Percentiles rank a stretch among this genome's conserved stretches.
Conservation (phyloP, 768 basidiomycete species). For the Filobasidium floriforme region DNA sequence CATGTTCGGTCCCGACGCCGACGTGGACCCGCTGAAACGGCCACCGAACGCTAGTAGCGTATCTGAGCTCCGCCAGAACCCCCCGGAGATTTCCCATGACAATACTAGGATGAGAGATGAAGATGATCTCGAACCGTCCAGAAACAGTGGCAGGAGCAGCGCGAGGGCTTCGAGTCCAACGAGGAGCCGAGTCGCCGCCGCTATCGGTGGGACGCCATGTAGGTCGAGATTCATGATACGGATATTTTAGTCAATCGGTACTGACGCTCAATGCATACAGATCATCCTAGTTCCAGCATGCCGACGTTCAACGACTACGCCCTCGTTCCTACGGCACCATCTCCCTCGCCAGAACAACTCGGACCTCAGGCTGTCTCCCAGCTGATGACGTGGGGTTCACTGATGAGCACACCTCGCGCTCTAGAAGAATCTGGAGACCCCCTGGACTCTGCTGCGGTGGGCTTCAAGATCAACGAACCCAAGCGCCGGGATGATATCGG, state of each 20-base stretch:
- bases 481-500: constrained; percentile 74
- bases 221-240: constrained; percentile 39
- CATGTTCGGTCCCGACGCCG: constrained; percentile 91
- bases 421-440: constrained; percentile 50
- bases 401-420: constrained; percentile 83
- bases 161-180: constrained; percentile 68
- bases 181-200: constrained; percentile 79
- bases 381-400: constrained; percentile 94
- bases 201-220: constrained; percentile 89
- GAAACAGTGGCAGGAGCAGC: constrained; percentile 21
- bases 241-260: constrained; percentile 3
- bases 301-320: constrained; percentile 54
- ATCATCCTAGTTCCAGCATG: constrained; percentile 51
- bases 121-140: constrained; percentile 49
- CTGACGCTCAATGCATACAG: constrained; percentile 44
- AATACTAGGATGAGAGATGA: constrained; percentile 65
- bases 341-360: constrained; percentile 73
- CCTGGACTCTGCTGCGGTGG: constrained; percentile 44
- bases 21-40: constrained; percentile 61
- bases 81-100: constrained; percentile 58
- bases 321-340: constrained; percentile 76
- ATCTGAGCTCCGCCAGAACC: constrained; percentile 24
- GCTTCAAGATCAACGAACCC: constrained; percentile 69
- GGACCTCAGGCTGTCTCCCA: constrained; percentile 77
- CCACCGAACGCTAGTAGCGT: constrained; percentile 11